Conservation (phyloP, 2,329 filamentous ascomycete species). For the Domatiomyces globalis region DNA sequence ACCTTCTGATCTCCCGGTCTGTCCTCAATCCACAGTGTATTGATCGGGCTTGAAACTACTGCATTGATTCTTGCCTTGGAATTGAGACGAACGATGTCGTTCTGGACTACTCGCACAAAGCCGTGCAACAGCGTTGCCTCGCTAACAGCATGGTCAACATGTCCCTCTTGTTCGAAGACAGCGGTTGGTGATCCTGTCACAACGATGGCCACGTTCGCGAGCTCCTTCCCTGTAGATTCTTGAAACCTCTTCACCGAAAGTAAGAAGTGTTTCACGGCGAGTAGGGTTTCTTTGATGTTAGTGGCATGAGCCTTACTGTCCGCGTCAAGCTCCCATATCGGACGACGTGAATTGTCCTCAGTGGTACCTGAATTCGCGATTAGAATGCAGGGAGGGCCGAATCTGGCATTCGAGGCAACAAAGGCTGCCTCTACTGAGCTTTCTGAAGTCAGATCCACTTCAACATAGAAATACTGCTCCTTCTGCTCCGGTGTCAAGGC, state of each 20-base stretch:
- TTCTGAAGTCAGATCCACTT: slow-evolving; percentile 37
- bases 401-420: slow-evolving; percentile 21
- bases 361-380: slow-evolving; percentile 40
- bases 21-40: slow-evolving; percentile 35
- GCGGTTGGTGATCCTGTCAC: slow-evolving; percentile 41
- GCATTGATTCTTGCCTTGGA: slow-evolving; percentile 39
- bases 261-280: slow-evolving; percentile 44
- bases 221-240: slow-evolving; percentile 24
- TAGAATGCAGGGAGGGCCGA: slow-evolving; percentile 39
- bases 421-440: slow-evolving; percentile 29
- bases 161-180: slow-evolving; percentile 37
- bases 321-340: slow-evolving; percentile 39
- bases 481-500: slow-evolving; percentile 20
- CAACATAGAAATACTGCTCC: slow-evolving; percentile 27
- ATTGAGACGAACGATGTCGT: slow-evolving; percentile 41
- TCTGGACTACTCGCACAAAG: slow-evolving; percentile 39
- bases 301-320: slow-evolving; percentile 37
- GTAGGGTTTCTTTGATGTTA: slow-evolving; percentile 40
- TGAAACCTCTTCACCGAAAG: slow-evolving; percentile 30
- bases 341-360: slow-evolving; percentile 34
- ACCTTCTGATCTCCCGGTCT: slow-evolving; percentile 37
- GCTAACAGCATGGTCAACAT: slow-evolving; percentile 38
- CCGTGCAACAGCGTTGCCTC: slow-evolving; percentile 41
- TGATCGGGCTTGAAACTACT: slow-evolving; percentile 36
- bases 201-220: slow-evolving; percentile 39